These are phyloP conservation scores for Steccherinum ochraceum DNA, from an alignment of 768 basidiomycete species.

Conservation along the genomic window DNA sequence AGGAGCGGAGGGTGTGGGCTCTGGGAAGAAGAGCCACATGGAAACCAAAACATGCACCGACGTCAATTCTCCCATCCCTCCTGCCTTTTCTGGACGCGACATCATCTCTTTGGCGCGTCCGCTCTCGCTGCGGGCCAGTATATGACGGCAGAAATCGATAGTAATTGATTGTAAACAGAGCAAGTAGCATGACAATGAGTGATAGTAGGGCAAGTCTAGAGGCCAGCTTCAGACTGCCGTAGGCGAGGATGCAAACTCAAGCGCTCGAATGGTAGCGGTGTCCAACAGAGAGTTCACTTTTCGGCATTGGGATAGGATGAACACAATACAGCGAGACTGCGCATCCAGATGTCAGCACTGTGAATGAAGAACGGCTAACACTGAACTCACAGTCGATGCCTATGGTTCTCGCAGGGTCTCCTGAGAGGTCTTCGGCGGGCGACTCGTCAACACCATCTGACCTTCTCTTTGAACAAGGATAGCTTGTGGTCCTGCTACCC, in stretches of 20 bases:
- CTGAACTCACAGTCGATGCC: too few relatives aligned
- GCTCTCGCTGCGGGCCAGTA: too few relatives aligned
- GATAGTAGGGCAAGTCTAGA: not conserved
- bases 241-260: not conserved
- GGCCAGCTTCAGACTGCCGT: not conserved
- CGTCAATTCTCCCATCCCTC: slow-evolving; percentile 4
- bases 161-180: too few relatives aligned
- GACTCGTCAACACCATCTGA: slow-evolving; percentile 18
- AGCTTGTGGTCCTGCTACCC: slow-evolving; percentile 13
- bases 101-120: not conserved
- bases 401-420: too few relatives aligned
- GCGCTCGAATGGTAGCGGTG: too few relatives aligned
- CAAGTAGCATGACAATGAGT: too few relatives aligned
- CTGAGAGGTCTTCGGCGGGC: not conserved
- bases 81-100: slow-evolving; percentile 10
- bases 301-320: too few relatives aligned
- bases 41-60: not conserved
- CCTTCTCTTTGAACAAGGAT: slow-evolving; percentile 3
- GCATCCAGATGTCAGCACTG: too few relatives aligned
- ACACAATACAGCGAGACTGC: too few relatives aligned
- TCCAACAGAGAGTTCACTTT: too few relatives aligned
- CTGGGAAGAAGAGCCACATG: not conserved
- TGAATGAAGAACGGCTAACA: too few relatives aligned
- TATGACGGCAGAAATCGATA: too few relatives aligned
- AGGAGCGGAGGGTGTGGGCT: not conserved